A percentile compares a stretch with the other conserved stretches of the same genome.
These are phyloP conservation scores for Trypanosoma boissoni DNA, from an alignment of 208 protist genomes.

Conservation along the genomic window DNA sequence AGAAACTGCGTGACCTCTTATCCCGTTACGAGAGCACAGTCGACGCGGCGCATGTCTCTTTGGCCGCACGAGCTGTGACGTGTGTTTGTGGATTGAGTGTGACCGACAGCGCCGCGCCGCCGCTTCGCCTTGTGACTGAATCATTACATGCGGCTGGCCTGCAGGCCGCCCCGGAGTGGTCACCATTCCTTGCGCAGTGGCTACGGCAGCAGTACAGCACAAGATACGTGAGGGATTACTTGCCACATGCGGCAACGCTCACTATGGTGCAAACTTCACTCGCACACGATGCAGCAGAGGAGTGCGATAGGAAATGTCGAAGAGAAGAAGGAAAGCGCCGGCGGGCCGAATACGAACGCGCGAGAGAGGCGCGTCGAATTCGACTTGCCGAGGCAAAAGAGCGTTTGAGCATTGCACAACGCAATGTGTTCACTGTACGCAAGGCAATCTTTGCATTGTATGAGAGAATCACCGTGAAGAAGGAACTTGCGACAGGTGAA, in stretches of 20 bases:
- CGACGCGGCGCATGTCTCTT: not conserved
- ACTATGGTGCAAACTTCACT: not conserved
- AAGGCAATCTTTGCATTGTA: conserved; percentile 11
- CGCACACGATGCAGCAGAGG: not conserved
- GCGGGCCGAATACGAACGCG: not conserved
- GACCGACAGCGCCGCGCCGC: not conserved
- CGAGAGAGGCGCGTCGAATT: not conserved
- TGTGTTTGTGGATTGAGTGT: not conserved
- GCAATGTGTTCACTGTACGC: conserved; percentile 13
- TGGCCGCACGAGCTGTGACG: not conserved
- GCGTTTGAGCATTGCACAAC: conserved; percentile 2
- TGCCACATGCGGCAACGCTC: conserved; percentile 1
- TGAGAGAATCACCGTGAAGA: conserved; percentile 9
- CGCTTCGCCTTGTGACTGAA: not conserved
- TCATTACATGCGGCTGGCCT: not conserved
- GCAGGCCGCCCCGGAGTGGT: not conserved
- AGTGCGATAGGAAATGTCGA: not conserved
- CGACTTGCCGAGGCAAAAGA: conserved; percentile 1
- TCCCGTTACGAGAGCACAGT: not conserved
- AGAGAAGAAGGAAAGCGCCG: not conserved
- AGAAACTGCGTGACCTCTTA: not conserved
- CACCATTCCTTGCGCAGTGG: not conserved
- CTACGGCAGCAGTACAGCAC: not conserved
- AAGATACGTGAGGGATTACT: not conserved
- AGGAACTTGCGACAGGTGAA: not conserved